These are phyloP conservation scores for Vanilla planifolia DNA, from an alignment of 106 monocot genomes.

Conservation along the genomic window DNA sequence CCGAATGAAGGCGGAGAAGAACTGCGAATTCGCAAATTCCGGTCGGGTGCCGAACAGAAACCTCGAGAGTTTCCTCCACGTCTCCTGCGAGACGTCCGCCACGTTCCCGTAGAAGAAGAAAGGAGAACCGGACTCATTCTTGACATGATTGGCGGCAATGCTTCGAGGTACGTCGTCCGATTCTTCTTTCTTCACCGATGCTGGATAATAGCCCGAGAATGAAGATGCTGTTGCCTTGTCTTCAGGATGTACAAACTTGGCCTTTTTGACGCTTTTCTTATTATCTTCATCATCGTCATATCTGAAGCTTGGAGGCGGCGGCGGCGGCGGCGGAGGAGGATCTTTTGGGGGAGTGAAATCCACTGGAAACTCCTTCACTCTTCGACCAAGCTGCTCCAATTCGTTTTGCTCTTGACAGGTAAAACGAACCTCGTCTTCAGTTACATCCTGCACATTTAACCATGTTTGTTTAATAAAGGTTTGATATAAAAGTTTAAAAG, in stretches of 20 bases:
- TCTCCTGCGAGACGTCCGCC: conserved; percentile 42
- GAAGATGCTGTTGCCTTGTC: conserved; percentile 18
- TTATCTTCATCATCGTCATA: conserved; percentile 27
- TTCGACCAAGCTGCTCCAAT: conserved; percentile 6
- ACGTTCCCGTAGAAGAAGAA: conserved; percentile 80
- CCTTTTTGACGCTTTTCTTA: conserved; percentile 34
- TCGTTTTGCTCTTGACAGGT: conserved; percentile 16
- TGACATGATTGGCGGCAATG: conserved; percentile 6
- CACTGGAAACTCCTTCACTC: conserved; percentile 11
- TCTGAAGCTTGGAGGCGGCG: too few species aligned
- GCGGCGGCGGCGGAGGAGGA: conserved; percentile 2
- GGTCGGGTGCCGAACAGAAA: conserved; percentile 64
- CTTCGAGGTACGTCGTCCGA: conserved; percentile 5
- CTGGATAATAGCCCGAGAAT: conserved; percentile 3
- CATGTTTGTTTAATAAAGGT: background rate
- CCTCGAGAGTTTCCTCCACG: conserved; percentile 66
- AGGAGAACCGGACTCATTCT: conserved; percentile 25
- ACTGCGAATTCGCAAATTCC: conserved; percentile 52
- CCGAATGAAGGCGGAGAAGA: conserved; percentile 71
- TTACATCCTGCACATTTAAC: conserved; percentile 15
- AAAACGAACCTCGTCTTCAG: conserved; percentile 8
- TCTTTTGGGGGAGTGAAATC: conserved; percentile 9
- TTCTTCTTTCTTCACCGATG: conserved; percentile 13
- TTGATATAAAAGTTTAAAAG: too few species aligned
- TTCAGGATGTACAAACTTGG: conserved; percentile 21